phyloP scores from a whole-genome alignment of 768 basidiomycete genomes.

The Pleurotus citrinopileatus region DNA sequence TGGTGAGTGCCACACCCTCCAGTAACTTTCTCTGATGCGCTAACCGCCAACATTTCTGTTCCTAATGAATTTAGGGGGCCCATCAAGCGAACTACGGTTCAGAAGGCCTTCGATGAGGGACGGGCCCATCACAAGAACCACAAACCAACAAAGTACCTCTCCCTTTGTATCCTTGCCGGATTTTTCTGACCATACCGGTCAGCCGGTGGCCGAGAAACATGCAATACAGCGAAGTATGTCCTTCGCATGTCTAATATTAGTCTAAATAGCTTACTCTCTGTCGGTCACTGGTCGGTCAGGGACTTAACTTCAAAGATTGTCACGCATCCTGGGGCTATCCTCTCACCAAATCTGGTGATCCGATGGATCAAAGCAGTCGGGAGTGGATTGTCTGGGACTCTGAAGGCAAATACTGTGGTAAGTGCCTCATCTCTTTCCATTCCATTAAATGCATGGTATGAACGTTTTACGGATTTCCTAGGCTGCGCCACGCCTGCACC shows the following conservation, averaged over 20 bases:
- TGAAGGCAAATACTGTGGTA: neutral
- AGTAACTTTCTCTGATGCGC: too few species aligned
- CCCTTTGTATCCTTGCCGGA: neutral
- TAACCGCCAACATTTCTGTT: too few species aligned
- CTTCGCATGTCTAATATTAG: neutral
- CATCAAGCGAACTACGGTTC: too few species aligned
- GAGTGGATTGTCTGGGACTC: neutral
- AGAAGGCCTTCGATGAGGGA: neutral
- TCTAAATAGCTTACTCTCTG: neutral
- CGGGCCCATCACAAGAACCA: neutral
- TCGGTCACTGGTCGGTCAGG: neutral
- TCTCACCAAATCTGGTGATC: neutral
- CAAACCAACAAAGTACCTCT: too few species aligned
- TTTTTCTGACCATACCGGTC: neutral
- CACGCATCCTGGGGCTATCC: neutral
- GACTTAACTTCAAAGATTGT: neutral
- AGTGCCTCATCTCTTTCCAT: too few species aligned
- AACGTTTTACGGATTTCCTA: too few species aligned
- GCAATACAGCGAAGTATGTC: neutral
- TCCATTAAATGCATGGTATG: too few species aligned
- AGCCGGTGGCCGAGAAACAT: neutral
- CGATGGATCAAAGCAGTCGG: neutral
- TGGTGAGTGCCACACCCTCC: too few species aligned
- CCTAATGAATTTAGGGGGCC: too few species aligned
- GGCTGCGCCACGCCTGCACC: too few species aligned